A percentile compares a stretch with the other conserved stretches of the same genome.
Evolutionary conservation across 768 basidiomycete genomes (phyloP).

Genomic region (Gloeophyllum trabeum): DNA sequence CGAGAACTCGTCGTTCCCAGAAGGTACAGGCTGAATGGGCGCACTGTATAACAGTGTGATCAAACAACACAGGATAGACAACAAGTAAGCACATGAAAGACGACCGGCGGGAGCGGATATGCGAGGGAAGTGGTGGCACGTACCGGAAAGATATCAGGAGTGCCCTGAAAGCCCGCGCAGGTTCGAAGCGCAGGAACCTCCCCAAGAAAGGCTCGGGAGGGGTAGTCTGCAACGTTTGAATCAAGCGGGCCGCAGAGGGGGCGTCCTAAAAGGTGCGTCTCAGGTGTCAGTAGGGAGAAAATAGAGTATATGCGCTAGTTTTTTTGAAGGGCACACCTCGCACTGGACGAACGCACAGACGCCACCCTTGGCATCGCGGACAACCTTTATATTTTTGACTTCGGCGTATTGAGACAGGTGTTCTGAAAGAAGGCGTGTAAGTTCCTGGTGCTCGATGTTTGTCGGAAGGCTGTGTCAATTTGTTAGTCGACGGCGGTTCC

Average conservation of each 20-base stretch:
- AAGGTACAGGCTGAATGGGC: too few relatives aligned
- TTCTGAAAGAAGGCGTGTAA: conserved; percentile 46
- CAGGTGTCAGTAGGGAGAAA: background rate
- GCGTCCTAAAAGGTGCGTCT: conserved; percentile 31
- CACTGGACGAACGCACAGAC: conserved; percentile 84
- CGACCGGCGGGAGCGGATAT: too few relatives aligned
- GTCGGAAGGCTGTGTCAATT: conserved; percentile 46
- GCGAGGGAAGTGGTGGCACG: too few relatives aligned
- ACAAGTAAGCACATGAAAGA: too few relatives aligned
- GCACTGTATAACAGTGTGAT: too few relatives aligned
- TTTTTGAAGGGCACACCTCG: conserved; percentile 44
- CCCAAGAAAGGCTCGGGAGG: conserved; percentile 59
- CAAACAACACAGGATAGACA: too few relatives aligned
- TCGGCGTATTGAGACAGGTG: conserved; percentile 59
- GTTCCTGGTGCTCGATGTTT: conserved; percentile 52
- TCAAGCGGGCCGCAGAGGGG: conserved; percentile 41
- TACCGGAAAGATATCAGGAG: conserved; percentile 70
- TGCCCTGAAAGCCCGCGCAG: conserved; percentile 65
- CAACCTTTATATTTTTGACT: conserved; percentile 57
- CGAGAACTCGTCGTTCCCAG: too few relatives aligned
- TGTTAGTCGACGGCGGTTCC: conserved; percentile 6
- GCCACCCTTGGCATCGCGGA: conserved; percentile 66
- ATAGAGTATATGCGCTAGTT: conserved; percentile 4
- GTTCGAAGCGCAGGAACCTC: conserved; percentile 64
- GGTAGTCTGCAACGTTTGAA: conserved; percentile 44